Conservation (phyloP, 108 stramenopile genomes). For the Fragilariopsis cylindrus region DNA sequence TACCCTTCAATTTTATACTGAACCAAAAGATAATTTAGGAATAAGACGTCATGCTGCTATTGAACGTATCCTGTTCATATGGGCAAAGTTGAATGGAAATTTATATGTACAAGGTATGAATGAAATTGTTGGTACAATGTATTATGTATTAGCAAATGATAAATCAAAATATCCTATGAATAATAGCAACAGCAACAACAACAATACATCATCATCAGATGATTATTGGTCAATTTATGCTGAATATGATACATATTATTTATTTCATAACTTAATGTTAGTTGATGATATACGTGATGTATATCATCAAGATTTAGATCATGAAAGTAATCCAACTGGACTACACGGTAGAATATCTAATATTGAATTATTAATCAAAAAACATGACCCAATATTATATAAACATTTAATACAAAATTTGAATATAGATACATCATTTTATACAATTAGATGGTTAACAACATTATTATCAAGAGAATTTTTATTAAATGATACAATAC, state of each 20-base stretch:
- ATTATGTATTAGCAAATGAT: conserved; percentile 91
- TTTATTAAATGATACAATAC: conserved; percentile 93
- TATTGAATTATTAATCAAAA: conserved; percentile 69
- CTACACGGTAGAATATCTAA: conserved; percentile 86
- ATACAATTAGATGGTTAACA: conserved; percentile 94
- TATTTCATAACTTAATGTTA: conserved; percentile 86
- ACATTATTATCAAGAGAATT: conserved; percentile 96
- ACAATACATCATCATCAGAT: conserved; percentile 14
- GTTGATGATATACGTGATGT: conserved; percentile 64
- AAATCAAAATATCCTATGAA: conserved; percentile 31
- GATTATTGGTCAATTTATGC: conserved; percentile 68
- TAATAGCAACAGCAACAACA: conserved; percentile 14
- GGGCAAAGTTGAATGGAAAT: conserved; percentile 90
- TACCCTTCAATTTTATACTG: conserved; percentile 79
- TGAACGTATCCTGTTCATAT: conserved; percentile 91
- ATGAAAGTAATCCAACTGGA: conserved; percentile 63
- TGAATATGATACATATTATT: conserved; percentile 94
- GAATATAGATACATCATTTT: conserved; percentile 87
- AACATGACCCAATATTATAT: conserved; percentile 86
- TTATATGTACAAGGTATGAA: conserved; percentile 98
- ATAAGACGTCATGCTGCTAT: conserved; percentile 84
- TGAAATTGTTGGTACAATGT: conserved; percentile 92
- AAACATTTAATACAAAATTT: conserved; percentile 74
- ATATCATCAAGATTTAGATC: conserved; percentile 85
- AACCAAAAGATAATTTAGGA: conserved; percentile 64